These are phyloP conservation scores for Asterophora parasitica DNA, from an alignment of 768 basidiomycete species.

Conservation along the genomic window DNA sequence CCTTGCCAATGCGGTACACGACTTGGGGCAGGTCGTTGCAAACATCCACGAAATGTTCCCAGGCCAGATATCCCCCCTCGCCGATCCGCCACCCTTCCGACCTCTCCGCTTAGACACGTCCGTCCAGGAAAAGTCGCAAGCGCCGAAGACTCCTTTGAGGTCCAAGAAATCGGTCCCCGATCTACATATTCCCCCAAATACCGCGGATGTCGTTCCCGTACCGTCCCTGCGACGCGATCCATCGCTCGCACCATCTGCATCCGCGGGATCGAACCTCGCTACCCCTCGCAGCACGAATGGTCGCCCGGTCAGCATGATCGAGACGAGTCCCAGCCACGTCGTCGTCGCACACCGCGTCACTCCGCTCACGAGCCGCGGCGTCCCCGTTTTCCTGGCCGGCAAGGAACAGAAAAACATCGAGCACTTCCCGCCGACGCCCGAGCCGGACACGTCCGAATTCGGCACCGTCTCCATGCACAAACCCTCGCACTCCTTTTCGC, in stretches of 20 bases:
- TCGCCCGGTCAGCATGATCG: slow-evolving; percentile 34
- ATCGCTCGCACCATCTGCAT: not conserved
- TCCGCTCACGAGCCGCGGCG: slow-evolving; percentile 31
- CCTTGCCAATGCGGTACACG: slow-evolving; percentile 17
- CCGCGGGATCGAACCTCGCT: not conserved
- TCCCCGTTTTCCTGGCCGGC: slow-evolving; percentile 30
- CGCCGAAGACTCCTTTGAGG: not conserved
- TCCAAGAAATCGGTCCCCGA: slow-evolving; percentile 10
- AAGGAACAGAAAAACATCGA: slow-evolving; percentile 28
- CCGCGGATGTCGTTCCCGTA: not conserved
- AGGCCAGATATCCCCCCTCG: slow-evolving; percentile 17
- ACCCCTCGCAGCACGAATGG: slow-evolving; percentile 9
- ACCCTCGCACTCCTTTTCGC: slow-evolving; percentile 21
- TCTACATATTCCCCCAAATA: not conserved
- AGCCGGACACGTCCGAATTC: slow-evolving; percentile 21
- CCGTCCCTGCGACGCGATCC: not conserved
- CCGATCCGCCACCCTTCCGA: slow-evolving; percentile 10
- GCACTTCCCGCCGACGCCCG: slow-evolving; percentile 35
- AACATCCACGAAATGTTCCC: slow-evolving; percentile 21
- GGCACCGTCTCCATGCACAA: slow-evolving; percentile 22
- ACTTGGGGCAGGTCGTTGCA: slow-evolving; percentile 17
- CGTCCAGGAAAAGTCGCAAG: not conserved
- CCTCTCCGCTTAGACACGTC: slow-evolving; percentile 7
- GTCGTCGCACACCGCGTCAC: slow-evolving; percentile 34
- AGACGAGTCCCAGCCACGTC: slow-evolving; percentile 33